Evolutionary conservation across 1,284 basidiomycete species (phyloP), one percentile per base, ranked within the genome.

Genomic region (Ceratobasidium sp.): DNA sequence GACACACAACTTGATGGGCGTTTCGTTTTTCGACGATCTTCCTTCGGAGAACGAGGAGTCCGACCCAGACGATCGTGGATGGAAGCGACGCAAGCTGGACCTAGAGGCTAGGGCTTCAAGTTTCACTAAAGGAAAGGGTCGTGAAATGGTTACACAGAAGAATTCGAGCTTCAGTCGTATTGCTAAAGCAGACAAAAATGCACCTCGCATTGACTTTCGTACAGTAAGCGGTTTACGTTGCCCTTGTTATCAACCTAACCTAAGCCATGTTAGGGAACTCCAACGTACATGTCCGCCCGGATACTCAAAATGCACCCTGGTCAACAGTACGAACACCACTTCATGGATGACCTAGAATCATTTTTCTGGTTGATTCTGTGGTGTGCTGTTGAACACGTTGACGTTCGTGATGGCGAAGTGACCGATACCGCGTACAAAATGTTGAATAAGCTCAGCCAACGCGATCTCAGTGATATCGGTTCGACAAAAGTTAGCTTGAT

Each of bases 151-250:
- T n/a, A n/a, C n/a, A n/a, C n/a, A n/a, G n/a, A n/a, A n/a, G n/a
- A n/a, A n/a, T n/a, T 53, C 51, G 6, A 53, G 51, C 18, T 3
- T 53, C 4, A 53, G 10, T 13, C 51, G 20, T 4, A 18, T 20
- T 20, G 51, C 51, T 20, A 18, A 53, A 53, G 51, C 51, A 3
- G 53, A 55, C 9, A 39, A 42, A 61, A n/a, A 23, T 18, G 20
- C 9, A n/a, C 23, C n/a, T n/a, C n/a, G 68, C 33, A n/a, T 73
- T 33, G 71, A 73, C 10, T 73, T 63, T n/a, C 71, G 71, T 49
- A 73, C 71, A 1, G 71, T 73, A 40, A 61, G 71, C 53, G n/a
- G 3, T 7, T 39, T 9, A 1, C 13, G n/a, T 55, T 56, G 18
- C 28, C 15, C 40, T 39, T 39, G 26, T 20, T 40, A 20, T 40